Conservation (phyloP, 75 land plant genomes). For the Chamaecyparis obtusa region DNA sequence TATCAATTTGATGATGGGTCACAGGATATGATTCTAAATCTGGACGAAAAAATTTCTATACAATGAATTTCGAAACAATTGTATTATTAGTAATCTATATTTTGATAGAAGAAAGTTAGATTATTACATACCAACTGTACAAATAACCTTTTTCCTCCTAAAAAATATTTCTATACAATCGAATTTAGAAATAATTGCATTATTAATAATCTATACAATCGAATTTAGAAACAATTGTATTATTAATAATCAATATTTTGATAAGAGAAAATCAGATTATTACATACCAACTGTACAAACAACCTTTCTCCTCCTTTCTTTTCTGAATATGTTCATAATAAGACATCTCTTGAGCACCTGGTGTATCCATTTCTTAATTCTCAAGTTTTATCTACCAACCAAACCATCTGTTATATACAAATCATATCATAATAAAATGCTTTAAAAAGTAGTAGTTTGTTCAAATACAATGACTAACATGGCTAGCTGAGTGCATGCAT, state of each 20-base stretch:
- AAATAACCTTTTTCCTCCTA: no score
- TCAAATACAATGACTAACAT: neutral
- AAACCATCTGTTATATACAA: neutral
- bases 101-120: neutral
- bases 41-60: neutral
- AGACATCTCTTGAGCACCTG: constrained; percentile 25
- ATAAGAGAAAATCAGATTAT: neutral
- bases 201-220: no score
- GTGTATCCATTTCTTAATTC: constrained; percentile 10
- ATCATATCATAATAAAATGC: neutral
- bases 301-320: constrained; percentile 38
- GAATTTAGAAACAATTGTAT: no score
- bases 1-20: no score
- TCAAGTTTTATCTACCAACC: neutral
- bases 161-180: no score
- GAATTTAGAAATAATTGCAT: no score
- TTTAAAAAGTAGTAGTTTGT: neutral
- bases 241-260: no score
- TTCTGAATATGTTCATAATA: constrained; percentile 29
- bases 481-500: no score
- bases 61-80: no score
- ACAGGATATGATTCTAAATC: no score
- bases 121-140: no score
- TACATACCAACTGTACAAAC: constrained; percentile 30
- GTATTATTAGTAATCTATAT: no score